phyloP scores from a whole-genome alignment of 2,329 filamentous ascomycete species.

The Trichoderma gracile region DNA sequence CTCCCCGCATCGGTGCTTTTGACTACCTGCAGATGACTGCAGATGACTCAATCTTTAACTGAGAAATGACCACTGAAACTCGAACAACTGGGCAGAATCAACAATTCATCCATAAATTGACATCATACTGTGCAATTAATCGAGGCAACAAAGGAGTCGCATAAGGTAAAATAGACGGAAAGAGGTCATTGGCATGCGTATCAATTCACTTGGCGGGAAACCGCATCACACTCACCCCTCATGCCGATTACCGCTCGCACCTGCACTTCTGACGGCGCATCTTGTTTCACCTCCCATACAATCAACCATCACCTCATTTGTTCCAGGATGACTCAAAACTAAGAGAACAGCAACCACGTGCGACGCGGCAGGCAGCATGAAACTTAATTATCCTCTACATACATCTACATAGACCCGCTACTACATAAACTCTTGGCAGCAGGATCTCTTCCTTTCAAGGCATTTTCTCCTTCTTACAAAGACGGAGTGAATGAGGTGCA shows the following conservation, averaged over 20 bases:
- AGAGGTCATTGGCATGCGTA: too few relatives aligned
- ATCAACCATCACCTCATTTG: neutral
- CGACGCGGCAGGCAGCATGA: neutral
- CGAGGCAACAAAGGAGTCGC: too few relatives aligned
- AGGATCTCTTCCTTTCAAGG: neutral
- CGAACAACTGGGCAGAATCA: too few relatives aligned
- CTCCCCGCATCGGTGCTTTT: neutral
- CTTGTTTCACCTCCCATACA: neutral
- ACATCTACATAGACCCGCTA: slow-evolving; percentile 4
- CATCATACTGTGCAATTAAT: too few relatives aligned
- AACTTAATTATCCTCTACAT: neutral
- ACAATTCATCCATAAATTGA: too few relatives aligned
- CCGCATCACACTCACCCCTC: too few relatives aligned
- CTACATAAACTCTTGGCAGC: slow-evolving; percentile 1
- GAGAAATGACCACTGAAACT: too few relatives aligned
- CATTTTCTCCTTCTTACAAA: neutral
- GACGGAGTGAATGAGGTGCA: neutral
- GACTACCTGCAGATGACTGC: neutral
- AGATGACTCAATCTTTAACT: too few relatives aligned
- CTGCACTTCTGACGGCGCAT: neutral
- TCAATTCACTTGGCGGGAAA: too few relatives aligned
- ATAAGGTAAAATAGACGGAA: too few relatives aligned
- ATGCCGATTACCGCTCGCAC: neutral
- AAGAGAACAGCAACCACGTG: slow-evolving; percentile 1
- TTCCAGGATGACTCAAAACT: slow-evolving; percentile 9